Evolutionary conservation across 2,329 filamentous ascomycete genomes (phyloP), one percentile per base, ranked within the genome.

Genomic region (Colletotrichum sp.): DNA sequence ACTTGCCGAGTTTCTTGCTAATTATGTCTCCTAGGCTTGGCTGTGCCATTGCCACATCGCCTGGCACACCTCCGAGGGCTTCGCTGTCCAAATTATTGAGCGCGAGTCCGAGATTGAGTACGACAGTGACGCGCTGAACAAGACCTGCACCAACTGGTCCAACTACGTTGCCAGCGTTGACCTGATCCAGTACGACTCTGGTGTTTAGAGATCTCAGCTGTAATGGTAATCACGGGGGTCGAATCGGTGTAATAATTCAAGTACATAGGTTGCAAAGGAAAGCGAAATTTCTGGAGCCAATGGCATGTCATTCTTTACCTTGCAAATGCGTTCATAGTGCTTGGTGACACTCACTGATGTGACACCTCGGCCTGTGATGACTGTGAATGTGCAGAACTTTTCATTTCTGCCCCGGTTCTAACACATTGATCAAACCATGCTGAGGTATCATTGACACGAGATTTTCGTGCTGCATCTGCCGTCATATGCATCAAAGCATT

Each of bases 21-120:
- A 59, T 26, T 18, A 24, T 26, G 15, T 7, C 24, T 16, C 15
- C 26, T 28, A 59, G 55, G 55, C 83, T 0, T 90, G 88, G 88
- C 80, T 88, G 2, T 85, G 89, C 78, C 88, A 89, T 79, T 90
- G 88, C 79, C 88, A 90, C 78, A 87, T 89, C 5, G 84, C 85
- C 10, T 89, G 87, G 83, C 89, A 90, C 78, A 78, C 78, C 0
- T 71, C 77, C 26, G 78, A 79, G 71, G 79, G 79, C 24, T 80
- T 81, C 60, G 75, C 78, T 8, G 69, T 81, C 36, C 80, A 81
- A 71, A 79, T 81, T 44, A 39, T 81, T 24, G 80, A 80, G 72
- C 65, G 79, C 18, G 64, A 76, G 44, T 52, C 32, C 32, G 79
- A 81, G 59, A 78, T 80, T 32, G 71, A 63, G 7, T 60, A 79